Conservation (phyloP, 805 yeast species). For the Saccharomyces kudriavzevii region DNA sequence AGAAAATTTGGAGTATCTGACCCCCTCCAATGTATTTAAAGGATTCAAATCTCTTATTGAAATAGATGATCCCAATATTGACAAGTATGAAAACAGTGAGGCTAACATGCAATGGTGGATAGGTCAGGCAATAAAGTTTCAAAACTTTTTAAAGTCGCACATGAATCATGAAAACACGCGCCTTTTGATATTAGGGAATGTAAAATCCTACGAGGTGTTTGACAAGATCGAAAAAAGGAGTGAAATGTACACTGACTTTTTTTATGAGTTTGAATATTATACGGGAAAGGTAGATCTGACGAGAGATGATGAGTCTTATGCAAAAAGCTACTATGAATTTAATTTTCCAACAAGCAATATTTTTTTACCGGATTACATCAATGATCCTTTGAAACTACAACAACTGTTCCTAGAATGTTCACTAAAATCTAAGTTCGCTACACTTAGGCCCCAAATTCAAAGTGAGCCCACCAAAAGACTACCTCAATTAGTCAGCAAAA, state of each 20-base stretch:
- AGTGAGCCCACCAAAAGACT: constrained; percentile 15
- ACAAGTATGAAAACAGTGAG: constrained; percentile 22
- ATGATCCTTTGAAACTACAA: constrained; percentile 16
- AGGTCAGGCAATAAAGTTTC: constrained; percentile 32
- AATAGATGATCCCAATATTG: constrained; percentile 3
- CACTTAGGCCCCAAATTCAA: constrained; percentile 31
- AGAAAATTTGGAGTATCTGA: constrained; percentile 25
- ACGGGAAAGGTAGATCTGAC: constrained; percentile 8
- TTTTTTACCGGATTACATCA: constrained; percentile 12
- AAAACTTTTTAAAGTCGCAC: constrained; percentile 24
- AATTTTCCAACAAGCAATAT: constrained; percentile 9
- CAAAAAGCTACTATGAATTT: constrained; percentile 1
- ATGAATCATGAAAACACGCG: constrained; percentile 30
- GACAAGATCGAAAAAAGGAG: not conserved
- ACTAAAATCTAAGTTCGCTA: constrained; percentile 22
- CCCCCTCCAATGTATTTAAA: constrained; percentile 36
- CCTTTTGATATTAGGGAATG: constrained; percentile 31
- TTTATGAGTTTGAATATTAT: constrained; percentile 39
- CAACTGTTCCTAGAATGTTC: constrained; percentile 8
- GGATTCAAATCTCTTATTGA: constrained; percentile 28
- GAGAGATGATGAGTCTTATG: not conserved
- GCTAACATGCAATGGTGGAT: constrained; percentile 38
- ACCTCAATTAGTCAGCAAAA: constrained; percentile 35
- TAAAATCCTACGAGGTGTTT: constrained; percentile 2
- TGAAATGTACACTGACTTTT: constrained; percentile 27